Base-by-base conservation (phyloP, 352 stramenopile species). In the Pythium dissimile region DNA sequence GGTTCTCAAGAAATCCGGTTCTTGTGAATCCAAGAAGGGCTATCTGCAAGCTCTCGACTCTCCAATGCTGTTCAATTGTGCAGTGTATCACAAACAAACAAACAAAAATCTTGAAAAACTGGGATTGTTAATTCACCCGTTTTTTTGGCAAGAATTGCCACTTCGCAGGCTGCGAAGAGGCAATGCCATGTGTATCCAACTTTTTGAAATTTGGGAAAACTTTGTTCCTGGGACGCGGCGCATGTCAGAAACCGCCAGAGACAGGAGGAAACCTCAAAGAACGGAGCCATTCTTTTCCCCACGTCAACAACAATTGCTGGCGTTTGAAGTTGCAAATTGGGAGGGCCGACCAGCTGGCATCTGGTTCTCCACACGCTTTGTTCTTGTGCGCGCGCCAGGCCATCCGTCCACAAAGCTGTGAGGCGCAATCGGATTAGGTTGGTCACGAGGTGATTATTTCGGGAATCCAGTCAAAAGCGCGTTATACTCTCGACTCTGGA, bases 161-260 rank as follows among this genome's bases (percentile, higher is more conserved):
- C 16, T 26, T 46, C 48, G 30, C 35, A 41, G 34, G 34, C 48
- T 55, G 48, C 48, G 48, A 55, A 55, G 48, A 27, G 48, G 48
- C 48, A 38, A 23, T 30, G 15, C 1, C 6, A 8, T 31, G 46
- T 11, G 23, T 31, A 54, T 34, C 18, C 15, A n/a, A 2, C 34
- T 47, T 55, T 35, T 23, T 11, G 37, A 35, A 37, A 47, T 47
- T 46, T 44, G 3, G 26, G 26, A 55, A 47, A 39, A 12, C 47
- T 32, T 30, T 7, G 26, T 26, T 8, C 47, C 41, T 57, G 55
- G 27, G 55, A 63, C 42, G 55, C 42, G 55, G 38, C 55, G 30
- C 13, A 47, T 23, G 41, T 57, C 27, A 46, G 54, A 64, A 64
- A 64, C 41, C 41, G 26, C 50, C 43, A 60, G 50, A 59, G 43